phyloP scores from a whole-genome alignment of 129 eudicot species.

The Tagetes erecta region DNA sequence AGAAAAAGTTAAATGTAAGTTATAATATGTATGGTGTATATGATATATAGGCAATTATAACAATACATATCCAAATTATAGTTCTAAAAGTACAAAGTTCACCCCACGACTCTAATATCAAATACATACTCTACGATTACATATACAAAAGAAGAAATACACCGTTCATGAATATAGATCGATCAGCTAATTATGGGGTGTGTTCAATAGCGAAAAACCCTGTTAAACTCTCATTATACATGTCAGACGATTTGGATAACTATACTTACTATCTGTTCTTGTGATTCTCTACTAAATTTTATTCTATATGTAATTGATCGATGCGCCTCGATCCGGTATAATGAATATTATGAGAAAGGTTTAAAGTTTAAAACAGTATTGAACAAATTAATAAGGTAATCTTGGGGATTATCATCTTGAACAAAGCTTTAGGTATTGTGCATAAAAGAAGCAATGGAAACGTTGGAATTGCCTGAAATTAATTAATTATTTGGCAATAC shows the following conservation, averaged over 20 bases:
- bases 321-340: too few species aligned
- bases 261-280: too few species aligned
- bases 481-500: background rate
- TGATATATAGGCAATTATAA: background rate
- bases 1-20: background rate
- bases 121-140: too few species aligned
- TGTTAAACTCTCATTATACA: too few species aligned
- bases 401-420: background rate
- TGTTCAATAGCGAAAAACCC: too few species aligned
- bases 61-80: background rate
- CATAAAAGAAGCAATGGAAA: constrained; percentile 7
- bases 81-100: background rate
- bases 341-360: background rate
- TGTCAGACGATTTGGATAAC: too few species aligned
- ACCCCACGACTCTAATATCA: too few species aligned
- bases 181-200: too few species aligned
- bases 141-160: too few species aligned
- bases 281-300: too few species aligned
- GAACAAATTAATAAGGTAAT: background rate
- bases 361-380: background rate
- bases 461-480: constrained; percentile 11
- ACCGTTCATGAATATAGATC: too few species aligned
- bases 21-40: background rate
- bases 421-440: constrained; percentile 14
- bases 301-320: too few species aligned